A percentile compares a stretch with the other conserved stretches of the same genome.
Conservation (phyloP, 2,329 filamentous ascomycete genomes). For the Pseudogymnoascus sp. region DNA sequence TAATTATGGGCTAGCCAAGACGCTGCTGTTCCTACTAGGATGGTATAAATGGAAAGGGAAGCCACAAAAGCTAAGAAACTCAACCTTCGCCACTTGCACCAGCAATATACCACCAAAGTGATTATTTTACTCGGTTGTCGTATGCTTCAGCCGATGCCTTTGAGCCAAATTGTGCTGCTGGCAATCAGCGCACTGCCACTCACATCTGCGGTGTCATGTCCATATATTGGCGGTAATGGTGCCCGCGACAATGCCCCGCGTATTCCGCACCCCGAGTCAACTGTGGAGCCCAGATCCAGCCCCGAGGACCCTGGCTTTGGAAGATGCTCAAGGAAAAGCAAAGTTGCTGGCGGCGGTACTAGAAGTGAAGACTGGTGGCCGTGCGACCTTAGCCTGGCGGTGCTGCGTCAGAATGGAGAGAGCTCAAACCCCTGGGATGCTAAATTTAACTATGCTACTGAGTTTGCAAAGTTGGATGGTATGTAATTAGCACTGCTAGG, state of each 20-base stretch:
- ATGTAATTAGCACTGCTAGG: conserved; percentile 20
- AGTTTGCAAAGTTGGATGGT: conserved; percentile 52
- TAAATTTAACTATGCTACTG: conserved; percentile 48
- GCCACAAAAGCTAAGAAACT: neutral
- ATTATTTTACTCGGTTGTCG: neutral
- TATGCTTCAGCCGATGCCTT: neutral
- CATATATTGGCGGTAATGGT: neutral
- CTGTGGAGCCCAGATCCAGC: neutral
- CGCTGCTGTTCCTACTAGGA: neutral
- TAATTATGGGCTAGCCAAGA: neutral
- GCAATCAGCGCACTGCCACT: neutral
- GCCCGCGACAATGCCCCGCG: neutral
- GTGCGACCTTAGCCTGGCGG: conserved; percentile 43
- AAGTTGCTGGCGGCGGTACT: conserved; percentile 38
- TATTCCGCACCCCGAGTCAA: conserved; percentile 7
- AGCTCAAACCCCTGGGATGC: conserved; percentile 41
- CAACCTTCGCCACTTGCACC: neutral
- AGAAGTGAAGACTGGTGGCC: conserved; percentile 51
- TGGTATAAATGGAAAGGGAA: conserved; percentile 1
- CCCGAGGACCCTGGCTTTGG: conserved; percentile 15
- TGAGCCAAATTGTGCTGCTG: neutral
- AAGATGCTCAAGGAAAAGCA: conserved; percentile 18
- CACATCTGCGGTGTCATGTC: neutral
- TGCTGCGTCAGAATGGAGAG: conserved; percentile 48
- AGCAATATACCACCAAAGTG: neutral